Evolutionary conservation across 495 filamentous ascomycete genomes (phyloP).

Genomic region (Hypomontagnella monticulosa): DNA sequence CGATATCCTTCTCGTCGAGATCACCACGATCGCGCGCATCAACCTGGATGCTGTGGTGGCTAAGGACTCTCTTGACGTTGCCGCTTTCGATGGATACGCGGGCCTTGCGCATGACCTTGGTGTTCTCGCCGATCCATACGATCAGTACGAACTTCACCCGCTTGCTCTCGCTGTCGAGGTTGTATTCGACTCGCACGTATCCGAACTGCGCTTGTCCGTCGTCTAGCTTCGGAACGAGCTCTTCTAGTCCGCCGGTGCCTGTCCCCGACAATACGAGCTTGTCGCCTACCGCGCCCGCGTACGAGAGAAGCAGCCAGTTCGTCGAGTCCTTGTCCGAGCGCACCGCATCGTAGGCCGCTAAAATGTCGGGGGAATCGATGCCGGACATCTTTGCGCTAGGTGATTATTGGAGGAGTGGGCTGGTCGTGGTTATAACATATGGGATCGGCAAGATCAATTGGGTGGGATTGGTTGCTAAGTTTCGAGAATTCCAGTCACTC

Average conservation of each 20-base stretch:
- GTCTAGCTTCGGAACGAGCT: conserved; percentile 58
- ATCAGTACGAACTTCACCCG: conserved; percentile 68
- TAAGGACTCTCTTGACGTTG: conserved; percentile 64
- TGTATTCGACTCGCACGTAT: conserved; percentile 67
- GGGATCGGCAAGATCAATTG: conserved; percentile 12
- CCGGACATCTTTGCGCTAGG: conserved; percentile 52
- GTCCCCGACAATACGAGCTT: conserved; percentile 58
- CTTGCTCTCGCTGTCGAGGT: conserved; percentile 66
- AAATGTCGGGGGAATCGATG: conserved; percentile 56
- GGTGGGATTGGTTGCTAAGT: conserved; percentile 12
- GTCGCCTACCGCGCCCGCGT: conserved; percentile 57
- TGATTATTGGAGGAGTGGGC: not conserved
- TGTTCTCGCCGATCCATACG: conserved; percentile 65
- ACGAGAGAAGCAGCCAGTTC: conserved; percentile 67
- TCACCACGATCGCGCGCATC: conserved; percentile 61
- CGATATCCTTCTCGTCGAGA: conserved; percentile 63
- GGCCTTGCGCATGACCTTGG: conserved; percentile 68
- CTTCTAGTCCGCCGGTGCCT: conserved; percentile 60
- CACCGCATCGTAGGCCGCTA: conserved; percentile 59
- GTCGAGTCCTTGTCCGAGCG: conserved; percentile 65
- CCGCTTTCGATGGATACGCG: conserved; percentile 66
- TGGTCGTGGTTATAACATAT: conserved; percentile 34
- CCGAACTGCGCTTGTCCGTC: conserved; percentile 63
- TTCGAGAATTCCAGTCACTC: not conserved
- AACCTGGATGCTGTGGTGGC: conserved; percentile 63